phyloP scores from a whole-genome alignment of 805 yeast genomes.

The Cyberlindnera sargentensis region DNA sequence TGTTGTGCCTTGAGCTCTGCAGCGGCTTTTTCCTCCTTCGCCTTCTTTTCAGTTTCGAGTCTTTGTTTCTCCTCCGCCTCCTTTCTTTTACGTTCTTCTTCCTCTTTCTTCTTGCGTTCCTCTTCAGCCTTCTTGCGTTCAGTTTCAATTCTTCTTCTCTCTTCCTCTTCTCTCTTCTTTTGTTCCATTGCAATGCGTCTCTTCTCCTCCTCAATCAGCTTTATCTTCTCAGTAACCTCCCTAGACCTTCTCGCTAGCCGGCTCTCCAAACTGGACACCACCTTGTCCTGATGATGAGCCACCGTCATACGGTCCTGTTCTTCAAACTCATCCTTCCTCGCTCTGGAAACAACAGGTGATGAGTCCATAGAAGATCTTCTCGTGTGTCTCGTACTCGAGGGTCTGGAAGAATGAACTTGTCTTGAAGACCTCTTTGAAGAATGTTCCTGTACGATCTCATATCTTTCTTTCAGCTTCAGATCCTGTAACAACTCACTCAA shows the following conservation, averaged over 20 bases:
- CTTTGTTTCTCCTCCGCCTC: conserved; percentile 8
- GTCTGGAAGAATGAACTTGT: conserved; percentile 1
- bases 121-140: conserved; percentile 20
- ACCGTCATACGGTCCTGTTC: background rate
- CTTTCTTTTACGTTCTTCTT: conserved; percentile 12
- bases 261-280: conserved; percentile 9
- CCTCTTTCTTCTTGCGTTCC: conserved; percentile 20
- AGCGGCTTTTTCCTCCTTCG: conserved; percentile 22
- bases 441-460: conserved; percentile 8
- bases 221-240: conserved; percentile 11
- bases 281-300: conserved; percentile 1
- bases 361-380: conserved; percentile 7
- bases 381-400: conserved; percentile 5
- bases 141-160: conserved; percentile 8
- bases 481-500: conserved; percentile 15
- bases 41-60: conserved; percentile 8
- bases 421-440: background rate
- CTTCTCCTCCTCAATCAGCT: conserved; percentile 12
- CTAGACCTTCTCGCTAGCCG: conserved; percentile 7
- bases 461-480: conserved; percentile 14
- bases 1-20: conserved; percentile 18
- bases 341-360: background rate
- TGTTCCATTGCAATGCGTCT: conserved; percentile 13
- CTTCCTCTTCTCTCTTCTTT: conserved; percentile 12
- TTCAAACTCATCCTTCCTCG: background rate